These are phyloP conservation scores for Aspergillus bridgeri DNA, from an alignment of 495 filamentous ascomycete genomes.

Conservation along the genomic window DNA sequence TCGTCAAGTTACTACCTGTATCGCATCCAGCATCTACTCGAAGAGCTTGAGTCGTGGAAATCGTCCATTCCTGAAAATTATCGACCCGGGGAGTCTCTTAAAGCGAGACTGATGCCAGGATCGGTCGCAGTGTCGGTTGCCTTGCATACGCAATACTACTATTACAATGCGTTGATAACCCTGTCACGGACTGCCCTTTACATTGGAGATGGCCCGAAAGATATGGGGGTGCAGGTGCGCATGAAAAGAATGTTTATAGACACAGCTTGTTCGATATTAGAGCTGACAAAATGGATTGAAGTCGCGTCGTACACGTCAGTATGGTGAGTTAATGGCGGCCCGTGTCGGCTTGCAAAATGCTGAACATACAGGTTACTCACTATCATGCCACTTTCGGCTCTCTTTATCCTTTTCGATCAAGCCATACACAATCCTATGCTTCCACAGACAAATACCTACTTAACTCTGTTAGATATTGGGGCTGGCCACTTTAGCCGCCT, in stretches of 20 bases:
- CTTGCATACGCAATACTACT: constrained; percentile 16
- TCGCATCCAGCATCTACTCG: constrained; percentile 4
- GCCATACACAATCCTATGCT: background rate
- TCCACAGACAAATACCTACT: background rate
- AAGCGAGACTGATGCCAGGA: constrained; percentile 11
- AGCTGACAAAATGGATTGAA: constrained; percentile 21
- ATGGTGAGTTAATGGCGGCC: constrained; percentile 7
- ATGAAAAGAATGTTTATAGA: constrained; percentile 16
- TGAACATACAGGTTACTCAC: background rate
- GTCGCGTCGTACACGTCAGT: constrained; percentile 16
- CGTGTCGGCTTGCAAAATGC: background rate
- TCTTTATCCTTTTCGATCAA: background rate
- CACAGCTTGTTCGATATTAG: constrained; percentile 16
- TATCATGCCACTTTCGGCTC: background rate
- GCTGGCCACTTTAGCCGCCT: background rate
- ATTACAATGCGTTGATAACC: constrained; percentile 16
- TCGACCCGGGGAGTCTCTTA: constrained; percentile 12
- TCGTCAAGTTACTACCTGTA: constrained; percentile 2
- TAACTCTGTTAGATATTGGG: background rate
- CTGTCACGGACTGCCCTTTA: constrained; percentile 19
- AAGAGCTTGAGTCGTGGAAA: constrained; percentile 18
- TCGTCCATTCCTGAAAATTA: constrained; percentile 12
- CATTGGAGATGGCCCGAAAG: constrained; percentile 4
- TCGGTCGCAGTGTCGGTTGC: constrained; percentile 9
- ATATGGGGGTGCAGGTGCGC: constrained; percentile 1